Evolutionary conservation across 352 stramenopile genomes (phyloP), one percentile per base, ranked within the genome.

Genomic region (Thalassiosira mediterranea): DNA sequence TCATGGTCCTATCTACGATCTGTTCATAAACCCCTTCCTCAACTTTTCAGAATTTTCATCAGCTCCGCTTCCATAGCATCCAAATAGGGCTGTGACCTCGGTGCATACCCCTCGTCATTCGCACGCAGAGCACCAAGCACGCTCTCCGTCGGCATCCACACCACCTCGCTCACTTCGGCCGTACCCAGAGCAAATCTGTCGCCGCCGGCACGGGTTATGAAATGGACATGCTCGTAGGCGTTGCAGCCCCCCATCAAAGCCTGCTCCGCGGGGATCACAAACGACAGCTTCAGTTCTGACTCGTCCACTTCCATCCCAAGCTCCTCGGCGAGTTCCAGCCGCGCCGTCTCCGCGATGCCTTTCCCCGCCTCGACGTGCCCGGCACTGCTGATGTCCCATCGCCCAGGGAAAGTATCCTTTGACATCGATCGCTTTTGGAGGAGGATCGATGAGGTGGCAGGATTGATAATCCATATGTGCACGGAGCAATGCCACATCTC

Each of bases 391-490:
- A 88, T 84, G 53, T 88, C 81, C 72, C 72, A 87, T 48, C 72
- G 37, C 7, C 59, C 59, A 7, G 81, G 81, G 59, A 85, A 87
- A 23, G 78, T 87, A 62, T 88, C 81, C 44, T 88, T 88, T 5
- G 53, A 62, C 57, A 64, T 54, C 4, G 68, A 83, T 15, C 81
- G 69, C 25, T 70, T 69, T 61, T 88, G 81, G 13, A 88, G 47
- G 11, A 86, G 8, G 21, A 88, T 56, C 7, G 31, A 38, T 29
- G 29, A 5, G 13, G 53, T 57, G 3, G 19, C 5, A 1, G 4
- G 40, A 57, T 86, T 46, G 1, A 79, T 49, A 28, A 88, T 66
- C 81, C 81, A 88, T 17, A 88, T 79, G 28, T 88, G 81, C 26
- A 79, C 78, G 26, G 53, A 77, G 21, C 44, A 68, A 42, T 88